Evolutionary conservation across 768 basidiomycete genomes (phyloP), one percentile per base, ranked within the genome.

Genomic region (Cubamyces lactineus): DNA sequence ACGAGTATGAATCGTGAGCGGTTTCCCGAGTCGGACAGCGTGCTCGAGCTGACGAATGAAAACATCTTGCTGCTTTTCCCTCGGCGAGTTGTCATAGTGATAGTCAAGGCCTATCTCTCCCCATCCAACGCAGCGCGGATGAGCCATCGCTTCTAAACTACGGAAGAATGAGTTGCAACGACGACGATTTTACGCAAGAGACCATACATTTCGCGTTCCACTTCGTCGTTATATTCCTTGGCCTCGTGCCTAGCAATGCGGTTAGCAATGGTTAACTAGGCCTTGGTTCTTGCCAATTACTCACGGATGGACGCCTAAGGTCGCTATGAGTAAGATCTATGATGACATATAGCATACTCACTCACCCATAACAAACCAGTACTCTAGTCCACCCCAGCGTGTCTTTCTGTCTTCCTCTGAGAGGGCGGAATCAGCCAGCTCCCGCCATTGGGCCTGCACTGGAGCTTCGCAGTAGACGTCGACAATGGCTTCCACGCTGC

Each of bases 381-480:
- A 94, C 54, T 85, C 82, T 24, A 91, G 74, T 0, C 84, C 88
- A 21, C 80, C 82, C 92, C 91, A 93, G 45, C 79, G 77, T 1
- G 70, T 69, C 38, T 69, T 67, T 63, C 84, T 75, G 51, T 82
- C 81, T 56, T 83, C 78, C 30, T 73, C 71, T 0, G 76, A 79
- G 60, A 87, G 28, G 2, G 89, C 89, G 1, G 86, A 84, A 72
- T 92, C 88, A 0, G 92, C 92, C 46, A 91, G 77, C 62, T 87
- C 87, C 66, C 77, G 83, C 91, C 91, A 93, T 1, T 56, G 62
- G 38, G 64, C 75, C 62, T 76, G 77, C 15, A 91, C 84, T 0
- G 92, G 89, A 0, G 88, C 89, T 69, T 94, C 93, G 66, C 93
- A 95, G 88, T 91, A 95, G 2, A 95, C 93, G 66, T 95, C 93